phyloP scores from a whole-genome alignment of 2,329 filamentous ascomycete genomes.

The Alternaria sp. region DNA sequence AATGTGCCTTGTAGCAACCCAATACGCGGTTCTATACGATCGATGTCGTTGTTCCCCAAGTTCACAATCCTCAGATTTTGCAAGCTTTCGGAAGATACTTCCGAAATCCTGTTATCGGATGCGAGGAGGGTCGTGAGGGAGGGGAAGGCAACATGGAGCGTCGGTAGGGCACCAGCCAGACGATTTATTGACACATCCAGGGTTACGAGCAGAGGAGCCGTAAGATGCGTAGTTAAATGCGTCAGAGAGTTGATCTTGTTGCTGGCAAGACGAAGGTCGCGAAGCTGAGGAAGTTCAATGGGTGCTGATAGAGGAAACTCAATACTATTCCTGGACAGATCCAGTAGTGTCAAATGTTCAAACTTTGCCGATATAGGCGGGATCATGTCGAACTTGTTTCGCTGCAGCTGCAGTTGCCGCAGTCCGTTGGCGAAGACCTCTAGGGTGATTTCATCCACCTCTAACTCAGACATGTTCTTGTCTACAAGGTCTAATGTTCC shows the following conservation, averaged over 20 bases:
- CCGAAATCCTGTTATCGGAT: conserved; percentile 79
- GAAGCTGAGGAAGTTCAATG: conserved; percentile 75
- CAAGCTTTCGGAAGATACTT: conserved; percentile 76
- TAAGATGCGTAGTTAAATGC: conserved; percentile 70
- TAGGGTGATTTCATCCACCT: conserved; percentile 49
- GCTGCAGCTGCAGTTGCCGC: conserved; percentile 72
- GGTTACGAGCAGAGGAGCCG: conserved; percentile 77
- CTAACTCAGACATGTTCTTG: conserved; percentile 52
- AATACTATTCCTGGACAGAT: conserved; percentile 80
- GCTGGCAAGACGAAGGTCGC: conserved; percentile 76
- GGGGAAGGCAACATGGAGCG: conserved; percentile 73
- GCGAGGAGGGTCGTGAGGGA: conserved; percentile 74
- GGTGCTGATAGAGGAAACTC: conserved; percentile 49
- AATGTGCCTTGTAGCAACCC: conserved; percentile 75
- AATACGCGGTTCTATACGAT: conserved; percentile 79
- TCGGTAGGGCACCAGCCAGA: conserved; percentile 72
- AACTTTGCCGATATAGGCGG: conserved; percentile 75
- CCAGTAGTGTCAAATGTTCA: conserved; percentile 73
- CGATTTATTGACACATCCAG: conserved; percentile 85
- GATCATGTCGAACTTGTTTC: conserved; percentile 76
- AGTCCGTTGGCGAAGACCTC: conserved; percentile 60
- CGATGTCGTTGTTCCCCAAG: conserved; percentile 84
- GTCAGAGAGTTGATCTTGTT: conserved; percentile 75
- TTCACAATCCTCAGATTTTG: conserved; percentile 79
- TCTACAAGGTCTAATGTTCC: conserved; percentile 56